phyloP scores from a whole-genome alignment of 192 early-diverging fungal genomes.

The Backusella australiensis region DNA sequence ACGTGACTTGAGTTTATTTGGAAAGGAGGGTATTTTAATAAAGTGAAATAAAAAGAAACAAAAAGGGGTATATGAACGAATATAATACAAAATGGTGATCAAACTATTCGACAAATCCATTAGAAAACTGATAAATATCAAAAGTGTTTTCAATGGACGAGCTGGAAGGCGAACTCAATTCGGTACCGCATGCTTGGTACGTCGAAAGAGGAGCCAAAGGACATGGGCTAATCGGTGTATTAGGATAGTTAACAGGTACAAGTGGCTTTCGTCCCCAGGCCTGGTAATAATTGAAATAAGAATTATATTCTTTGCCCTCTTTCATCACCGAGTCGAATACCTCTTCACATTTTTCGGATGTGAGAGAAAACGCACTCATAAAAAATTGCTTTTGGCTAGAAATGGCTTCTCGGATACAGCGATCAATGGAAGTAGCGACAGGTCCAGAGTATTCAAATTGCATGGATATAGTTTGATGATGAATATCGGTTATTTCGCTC shows the following conservation, averaged over 20 bases:
- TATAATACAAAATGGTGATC: not conserved
- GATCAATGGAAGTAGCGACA: not conserved
- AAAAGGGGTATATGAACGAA: not conserved
- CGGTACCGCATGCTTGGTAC: not conserved
- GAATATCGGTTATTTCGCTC: slow-evolving; percentile 14
- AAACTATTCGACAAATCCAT: slow-evolving; percentile 5
- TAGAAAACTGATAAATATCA: slow-evolving; percentile 10
- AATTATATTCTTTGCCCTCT: not conserved
- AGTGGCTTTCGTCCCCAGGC: slow-evolving; percentile 6
- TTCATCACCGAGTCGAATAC: not conserved
- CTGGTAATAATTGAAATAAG: slow-evolving; percentile 13
- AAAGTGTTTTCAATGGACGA: not conserved
- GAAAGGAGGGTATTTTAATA: not conserved
- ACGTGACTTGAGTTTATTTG: not conserved
- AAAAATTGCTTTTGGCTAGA: not conserved
- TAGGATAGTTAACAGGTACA: not conserved
- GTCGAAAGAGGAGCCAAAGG: not conserved
- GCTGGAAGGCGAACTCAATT: not conserved
- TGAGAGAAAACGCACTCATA: not conserved
- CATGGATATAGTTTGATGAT: slow-evolving; percentile 3
- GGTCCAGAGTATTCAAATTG: slow-evolving; percentile 1
- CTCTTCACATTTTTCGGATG: not conserved
- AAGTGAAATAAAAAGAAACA: not conserved
- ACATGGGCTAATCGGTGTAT: not conserved
- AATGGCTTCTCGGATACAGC: not conserved